Percentiles rank a stretch among this genome's conserved stretches.
These are phyloP conservation scores for Penicillium sp. DNA, from an alignment of 2,329 filamentous ascomycete species.

Conservation along the genomic window DNA sequence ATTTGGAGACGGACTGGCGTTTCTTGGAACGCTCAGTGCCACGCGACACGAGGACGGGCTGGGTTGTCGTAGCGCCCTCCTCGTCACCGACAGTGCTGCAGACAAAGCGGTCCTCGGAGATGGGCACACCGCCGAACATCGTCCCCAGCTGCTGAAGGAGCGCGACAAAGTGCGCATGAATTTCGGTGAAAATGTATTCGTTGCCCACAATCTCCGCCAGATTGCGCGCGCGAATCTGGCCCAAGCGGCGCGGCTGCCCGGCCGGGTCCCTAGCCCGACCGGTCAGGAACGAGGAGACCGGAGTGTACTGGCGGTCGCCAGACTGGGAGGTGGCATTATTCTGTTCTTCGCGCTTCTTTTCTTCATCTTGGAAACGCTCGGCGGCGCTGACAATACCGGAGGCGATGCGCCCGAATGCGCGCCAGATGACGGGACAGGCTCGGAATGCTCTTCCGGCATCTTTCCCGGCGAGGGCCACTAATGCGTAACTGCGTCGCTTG, in stretches of 20 bases:
- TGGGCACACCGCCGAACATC: constrained; percentile 53
- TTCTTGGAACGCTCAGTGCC: constrained; percentile 29
- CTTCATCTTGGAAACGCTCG: constrained; percentile 52
- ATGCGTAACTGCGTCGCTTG: constrained; percentile 62
- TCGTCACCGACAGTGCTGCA: constrained; percentile 47
- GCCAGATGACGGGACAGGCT: constrained; percentile 57
- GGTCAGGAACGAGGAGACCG: constrained; percentile 64
- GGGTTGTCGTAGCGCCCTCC: constrained; percentile 30
- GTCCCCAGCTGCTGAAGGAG: constrained; percentile 55
- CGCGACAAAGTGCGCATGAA: constrained; percentile 62
- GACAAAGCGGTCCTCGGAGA: constrained; percentile 51
- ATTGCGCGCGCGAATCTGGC: constrained; percentile 61
- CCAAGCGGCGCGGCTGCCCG: constrained; percentile 59
- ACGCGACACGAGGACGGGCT: constrained; percentile 33
- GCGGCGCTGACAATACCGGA: constrained; percentile 57
- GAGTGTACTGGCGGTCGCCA: constrained; percentile 55
- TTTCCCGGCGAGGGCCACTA: constrained; percentile 62
- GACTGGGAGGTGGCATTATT: constrained; percentile 34
- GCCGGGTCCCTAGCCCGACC: constrained; percentile 62
- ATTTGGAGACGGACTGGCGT: constrained; percentile 29
- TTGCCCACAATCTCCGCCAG: constrained; percentile 65
- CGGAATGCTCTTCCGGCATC: constrained; percentile 56
- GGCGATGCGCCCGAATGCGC: constrained; percentile 61
- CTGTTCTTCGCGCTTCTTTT: constrained; percentile 51
- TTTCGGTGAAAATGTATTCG: constrained; percentile 63